Evolutionary conservation across 192 early-diverging fungal species (phyloP).

Genomic region (Entomortierella lignicola): DNA sequence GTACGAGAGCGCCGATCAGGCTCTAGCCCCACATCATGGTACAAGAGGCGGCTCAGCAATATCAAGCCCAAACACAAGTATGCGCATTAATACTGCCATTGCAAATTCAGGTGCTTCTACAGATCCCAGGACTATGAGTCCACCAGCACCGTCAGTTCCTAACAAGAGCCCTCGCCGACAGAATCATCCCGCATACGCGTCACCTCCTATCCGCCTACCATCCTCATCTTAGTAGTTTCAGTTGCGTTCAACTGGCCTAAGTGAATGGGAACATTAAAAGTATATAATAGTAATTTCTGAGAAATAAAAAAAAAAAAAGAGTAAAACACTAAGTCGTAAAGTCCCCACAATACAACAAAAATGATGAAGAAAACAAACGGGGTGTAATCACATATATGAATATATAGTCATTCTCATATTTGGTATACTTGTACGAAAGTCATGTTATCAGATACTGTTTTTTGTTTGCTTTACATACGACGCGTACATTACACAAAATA

Average conservation of each 20-base stretch:
- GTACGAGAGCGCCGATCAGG: constrained; percentile 26
- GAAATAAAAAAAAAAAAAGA: background rate
- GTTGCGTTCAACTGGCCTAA: too few relatives aligned
- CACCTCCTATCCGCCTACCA: constrained; percentile 18
- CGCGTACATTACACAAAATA: background rate
- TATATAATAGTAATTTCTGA: background rate
- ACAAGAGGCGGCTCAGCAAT: background rate
- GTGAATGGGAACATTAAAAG: background rate
- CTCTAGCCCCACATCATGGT: constrained; percentile 19
- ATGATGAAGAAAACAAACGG: too few relatives aligned
- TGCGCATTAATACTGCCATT: constrained; percentile 5
- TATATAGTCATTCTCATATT: too few relatives aligned
- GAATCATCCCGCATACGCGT: constrained; percentile 10
- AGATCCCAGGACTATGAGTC: constrained; percentile 17
- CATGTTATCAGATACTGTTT: background rate
- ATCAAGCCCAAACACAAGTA: constrained; percentile 1
- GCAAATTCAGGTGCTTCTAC: background rate
- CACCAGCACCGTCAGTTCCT: constrained; percentile 29
- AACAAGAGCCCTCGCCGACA: constrained; percentile 27
- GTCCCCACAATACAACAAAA: too few relatives aligned
- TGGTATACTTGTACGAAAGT: too few relatives aligned
- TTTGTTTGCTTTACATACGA: background rate
- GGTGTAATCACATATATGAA: too few relatives aligned
- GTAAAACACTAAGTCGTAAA: background rate
- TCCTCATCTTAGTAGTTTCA: background rate